Evolutionary conservation across 495 filamentous ascomycete genomes (phyloP), one percentile per base, ranked within the genome.

Genomic region (Talaromyces stipitatus): DNA sequence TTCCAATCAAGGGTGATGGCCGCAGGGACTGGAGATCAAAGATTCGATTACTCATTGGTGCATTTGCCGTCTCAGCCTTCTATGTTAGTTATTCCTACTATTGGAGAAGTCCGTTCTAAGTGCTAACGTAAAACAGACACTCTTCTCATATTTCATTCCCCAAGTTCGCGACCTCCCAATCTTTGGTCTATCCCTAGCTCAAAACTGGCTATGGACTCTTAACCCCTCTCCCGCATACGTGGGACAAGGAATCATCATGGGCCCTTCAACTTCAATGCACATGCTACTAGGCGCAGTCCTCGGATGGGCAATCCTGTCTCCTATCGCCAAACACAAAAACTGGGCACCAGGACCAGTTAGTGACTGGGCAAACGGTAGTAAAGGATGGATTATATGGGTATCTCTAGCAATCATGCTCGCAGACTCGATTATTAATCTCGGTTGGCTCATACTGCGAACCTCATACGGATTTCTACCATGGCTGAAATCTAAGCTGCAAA

Each of bases 371-470:
- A 82, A 75, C 29, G 94, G 94, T 6, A 94, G 88, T 66, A 96
- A 97, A 75, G 94, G 92, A 20, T 99, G 94, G 94, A 96, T 99
- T 57, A 89, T 97, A 0, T 99, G 94, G 94, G 74, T 92, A 1
- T 92, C 88, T 56, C 70, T 99, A 28, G 90, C 94, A 1, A 95
- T 99, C 60, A 99, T 99, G 94, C 81, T 99, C 59, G 87, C 90
- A 7, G 94, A 99, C 71, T 88, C 92, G 2, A 73, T 97, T 3
- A 80, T 97, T 54, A 96, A 89, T 61, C 79, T 99, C 18, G 84
- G 88, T 4, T 91, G 90, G 75, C 77, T 99, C 23, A 77, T 90
- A 5, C 56, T 87, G 9, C 83, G 81, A 26, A 55, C 54, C 2
- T 20, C 24, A 22, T 55, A 55, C 26, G 54, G 27, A 20, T 85